Conservation (phyloP, 345 rosid species). For the Mercurialis annua region DNA sequence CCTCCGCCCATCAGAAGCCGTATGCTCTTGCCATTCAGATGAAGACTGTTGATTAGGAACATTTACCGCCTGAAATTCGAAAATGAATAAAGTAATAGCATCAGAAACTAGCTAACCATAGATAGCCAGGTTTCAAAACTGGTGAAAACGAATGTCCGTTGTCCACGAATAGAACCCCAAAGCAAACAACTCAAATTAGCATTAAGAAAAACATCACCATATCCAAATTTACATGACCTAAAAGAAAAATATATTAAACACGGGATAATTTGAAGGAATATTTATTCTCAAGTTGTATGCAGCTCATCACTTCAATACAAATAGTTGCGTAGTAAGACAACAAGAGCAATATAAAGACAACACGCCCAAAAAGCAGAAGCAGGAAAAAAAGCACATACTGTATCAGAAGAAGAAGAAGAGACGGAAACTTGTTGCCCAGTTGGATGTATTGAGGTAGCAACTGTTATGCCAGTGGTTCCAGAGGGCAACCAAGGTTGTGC, state of each 20-base stretch:
- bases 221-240: neutral
- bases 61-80: slow-evolving; percentile 34
- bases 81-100: slow-evolving; percentile 7
- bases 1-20: slow-evolving; percentile 87
- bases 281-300: no score
- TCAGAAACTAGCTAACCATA: neutral
- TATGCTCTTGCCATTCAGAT: slow-evolving; percentile 95
- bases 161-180: neutral
- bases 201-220: neutral
- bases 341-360: neutral
- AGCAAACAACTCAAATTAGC: neutral
- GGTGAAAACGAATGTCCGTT: neutral
- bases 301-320: neutral
- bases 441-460: slow-evolving; percentile 46
- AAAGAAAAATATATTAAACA: slow-evolving; percentile 2
- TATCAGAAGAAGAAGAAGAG: slow-evolving; percentile 49
- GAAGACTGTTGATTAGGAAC: slow-evolving; percentile 50
- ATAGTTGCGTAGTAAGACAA: neutral
- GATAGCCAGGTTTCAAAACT: neutral
- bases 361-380: neutral
- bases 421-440: slow-evolving; percentile 52
- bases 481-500: slow-evolving; percentile 66
- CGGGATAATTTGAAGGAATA: no score
- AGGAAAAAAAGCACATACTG: slow-evolving; percentile 38
- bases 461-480: slow-evolving; percentile 49